Conservation (phyloP, 2,329 filamentous ascomycete species). For the Fusarium sp. region DNA sequence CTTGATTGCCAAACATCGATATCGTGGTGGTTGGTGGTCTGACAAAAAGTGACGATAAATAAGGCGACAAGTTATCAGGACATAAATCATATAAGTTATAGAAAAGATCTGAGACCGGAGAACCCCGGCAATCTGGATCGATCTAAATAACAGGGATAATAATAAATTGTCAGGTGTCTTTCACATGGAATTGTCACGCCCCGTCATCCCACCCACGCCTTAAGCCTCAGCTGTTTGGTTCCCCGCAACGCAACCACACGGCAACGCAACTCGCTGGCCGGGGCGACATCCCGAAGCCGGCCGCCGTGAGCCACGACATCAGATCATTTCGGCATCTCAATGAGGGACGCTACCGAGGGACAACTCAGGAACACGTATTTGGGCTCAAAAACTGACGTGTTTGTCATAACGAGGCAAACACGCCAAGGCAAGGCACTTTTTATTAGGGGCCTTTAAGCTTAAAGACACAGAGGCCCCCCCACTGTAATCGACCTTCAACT, state of each 20-base stretch:
- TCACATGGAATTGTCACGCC: constrained; percentile 3
- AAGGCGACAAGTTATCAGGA: background rate
- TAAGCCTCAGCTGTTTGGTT: constrained; percentile 1
- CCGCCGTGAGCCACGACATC: constrained; percentile 29
- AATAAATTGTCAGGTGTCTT: background rate
- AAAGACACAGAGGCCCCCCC: constrained; percentile 32
- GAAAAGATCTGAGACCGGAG: background rate
- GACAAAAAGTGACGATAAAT: background rate
- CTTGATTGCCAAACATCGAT: background rate
- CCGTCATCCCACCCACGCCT: constrained; percentile 7
- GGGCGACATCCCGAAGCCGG: constrained; percentile 38
- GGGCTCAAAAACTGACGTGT: constrained; percentile 13
- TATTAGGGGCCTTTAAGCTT: constrained; percentile 35
- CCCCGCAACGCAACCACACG: constrained; percentile 23
- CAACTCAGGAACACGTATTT: constrained; percentile 26
- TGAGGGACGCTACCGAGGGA: constrained; percentile 38
- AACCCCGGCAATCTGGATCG: constrained; percentile 1
- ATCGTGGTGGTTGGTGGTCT: background rate
- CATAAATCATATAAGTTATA: background rate
- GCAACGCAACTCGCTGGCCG: constrained; percentile 6
- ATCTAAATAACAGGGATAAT: background rate
- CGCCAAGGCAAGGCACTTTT: constrained; percentile 2
- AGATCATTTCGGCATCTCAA: constrained; percentile 23
- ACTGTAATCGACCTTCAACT: background rate
- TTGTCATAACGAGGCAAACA: constrained; percentile 4